Conservation (phyloP, 306 rosid species). For the Arachis hypogaea region DNA sequence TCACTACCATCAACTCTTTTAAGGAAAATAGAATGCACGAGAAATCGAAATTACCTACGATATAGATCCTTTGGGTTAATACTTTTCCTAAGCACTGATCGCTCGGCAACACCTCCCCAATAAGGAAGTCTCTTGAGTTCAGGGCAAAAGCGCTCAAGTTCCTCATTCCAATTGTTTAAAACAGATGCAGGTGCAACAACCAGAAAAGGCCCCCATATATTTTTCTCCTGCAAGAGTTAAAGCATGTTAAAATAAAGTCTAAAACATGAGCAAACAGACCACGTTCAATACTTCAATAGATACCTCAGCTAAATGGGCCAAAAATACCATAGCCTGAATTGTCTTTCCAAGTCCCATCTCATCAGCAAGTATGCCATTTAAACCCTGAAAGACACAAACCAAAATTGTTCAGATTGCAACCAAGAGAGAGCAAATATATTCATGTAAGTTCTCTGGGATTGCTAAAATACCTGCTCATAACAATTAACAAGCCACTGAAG, state of each 20-base stretch:
- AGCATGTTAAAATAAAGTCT: conserved; percentile 45
- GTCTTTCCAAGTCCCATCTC: conserved; percentile 99
- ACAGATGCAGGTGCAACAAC: conserved; percentile 98
- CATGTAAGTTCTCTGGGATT: conserved; percentile 12
- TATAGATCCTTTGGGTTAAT: conserved; percentile 89
- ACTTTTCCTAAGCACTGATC: conserved; percentile 84
- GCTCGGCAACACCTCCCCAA: conserved; percentile 91
- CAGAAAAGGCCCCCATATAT: conserved; percentile 99
- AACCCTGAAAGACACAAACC: conserved; percentile 61
- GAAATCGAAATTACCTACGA: conserved; percentile 66
- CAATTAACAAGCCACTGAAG: conserved; percentile 99
- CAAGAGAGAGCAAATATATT: background rate
- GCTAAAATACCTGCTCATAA: conserved; percentile 85
- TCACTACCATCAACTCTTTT: background rate
- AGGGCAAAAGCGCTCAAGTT: conserved; percentile 96
- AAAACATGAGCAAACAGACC: conserved; percentile 18
- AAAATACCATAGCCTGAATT: conserved; percentile 96
- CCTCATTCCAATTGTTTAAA: conserved; percentile 95
- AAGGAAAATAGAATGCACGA: background rate
- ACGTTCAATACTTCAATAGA: conserved; percentile 32
- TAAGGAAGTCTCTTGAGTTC: conserved; percentile 88
- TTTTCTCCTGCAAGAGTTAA: conserved; percentile 76
- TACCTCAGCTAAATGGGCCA: conserved; percentile 99
- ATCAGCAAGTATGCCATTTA: conserved; percentile 98
- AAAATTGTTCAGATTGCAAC: conserved; percentile 38